phyloP scores from a whole-genome alignment of 345 rosid genomes.

The Punica granatum region DNA sequence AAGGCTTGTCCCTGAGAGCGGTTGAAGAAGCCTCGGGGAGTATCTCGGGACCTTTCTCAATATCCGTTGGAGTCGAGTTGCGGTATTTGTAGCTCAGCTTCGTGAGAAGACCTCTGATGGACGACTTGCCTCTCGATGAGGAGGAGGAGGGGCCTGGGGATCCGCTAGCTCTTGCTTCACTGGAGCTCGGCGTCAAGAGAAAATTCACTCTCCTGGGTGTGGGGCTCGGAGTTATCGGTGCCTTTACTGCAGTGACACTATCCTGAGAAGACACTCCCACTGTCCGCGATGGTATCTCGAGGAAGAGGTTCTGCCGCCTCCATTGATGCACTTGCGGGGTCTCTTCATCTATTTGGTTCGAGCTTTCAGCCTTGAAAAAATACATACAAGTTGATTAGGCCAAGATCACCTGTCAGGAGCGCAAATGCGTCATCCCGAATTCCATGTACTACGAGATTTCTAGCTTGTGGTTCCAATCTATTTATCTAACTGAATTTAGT shows the following conservation, averaged over 20 bases:
- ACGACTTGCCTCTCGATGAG: constrained; percentile 45
- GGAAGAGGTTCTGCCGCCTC: constrained; percentile 59
- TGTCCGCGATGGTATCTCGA: constrained; percentile 70
- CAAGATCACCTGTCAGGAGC: background rate
- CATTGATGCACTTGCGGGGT: constrained; percentile 32
- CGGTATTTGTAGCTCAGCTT: constrained; percentile 55
- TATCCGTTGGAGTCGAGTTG: constrained; percentile 33
- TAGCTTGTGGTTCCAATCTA: background rate
- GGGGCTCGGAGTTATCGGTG: constrained; percentile 70
- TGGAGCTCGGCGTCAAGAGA: constrained; percentile 45
- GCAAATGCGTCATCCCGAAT: background rate
- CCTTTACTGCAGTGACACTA: constrained; percentile 36
- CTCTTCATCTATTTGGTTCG: constrained; percentile 41
- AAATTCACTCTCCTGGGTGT: constrained; percentile 86
- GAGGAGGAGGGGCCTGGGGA: constrained; percentile 50
- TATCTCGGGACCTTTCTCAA: constrained; percentile 42
- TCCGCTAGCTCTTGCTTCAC: constrained; percentile 26
- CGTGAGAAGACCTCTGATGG: constrained; percentile 55
- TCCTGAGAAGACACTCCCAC: constrained; percentile 38
- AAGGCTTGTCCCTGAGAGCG: constrained; percentile 45
- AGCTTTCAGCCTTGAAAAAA: constrained; percentile 39
- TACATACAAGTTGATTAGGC: background rate
- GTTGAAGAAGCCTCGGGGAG: constrained; percentile 29
- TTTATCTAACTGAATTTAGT: background rate
- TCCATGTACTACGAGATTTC: background rate